A percentile compares a stretch with the other conserved stretches of the same genome.
phyloP scores from a whole-genome alignment of 768 basidiomycete genomes.

The Collybia nuda region DNA sequence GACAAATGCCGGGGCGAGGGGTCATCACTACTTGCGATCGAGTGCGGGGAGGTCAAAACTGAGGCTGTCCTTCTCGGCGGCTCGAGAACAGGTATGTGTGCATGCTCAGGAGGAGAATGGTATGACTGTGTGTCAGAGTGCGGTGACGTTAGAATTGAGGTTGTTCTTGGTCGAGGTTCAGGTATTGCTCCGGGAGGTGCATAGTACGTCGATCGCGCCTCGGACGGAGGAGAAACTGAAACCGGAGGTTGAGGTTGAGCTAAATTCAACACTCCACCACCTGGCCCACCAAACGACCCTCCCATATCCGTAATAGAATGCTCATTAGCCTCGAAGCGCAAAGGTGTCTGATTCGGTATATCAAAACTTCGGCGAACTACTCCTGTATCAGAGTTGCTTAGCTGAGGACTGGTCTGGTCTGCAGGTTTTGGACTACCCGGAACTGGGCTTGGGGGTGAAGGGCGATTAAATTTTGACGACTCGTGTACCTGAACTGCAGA shows the following conservation, averaged over 20 bases:
- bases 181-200: not conserved
- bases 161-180: constrained; percentile 1
- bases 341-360: constrained; percentile 10
- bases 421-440: constrained; percentile 1
- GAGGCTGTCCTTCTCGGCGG: constrained; percentile 7
- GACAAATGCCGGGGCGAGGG: not conserved
- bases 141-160: constrained; percentile 1
- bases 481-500: too few species aligned
- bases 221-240: constrained; percentile 8
- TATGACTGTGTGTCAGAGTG: not conserved
- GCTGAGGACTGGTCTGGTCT: not conserved
- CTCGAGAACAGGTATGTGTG: not conserved
- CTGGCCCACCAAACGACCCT: constrained; percentile 1
- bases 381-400: not conserved
- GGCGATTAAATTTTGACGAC: constrained; percentile 1
- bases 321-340: constrained; percentile 6
- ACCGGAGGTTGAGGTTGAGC: constrained; percentile 7
- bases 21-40: constrained; percentile 14
- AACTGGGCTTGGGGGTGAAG: constrained; percentile 2
- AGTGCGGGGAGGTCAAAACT: constrained; percentile 35
- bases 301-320: constrained; percentile 3
- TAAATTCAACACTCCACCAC: not conserved
- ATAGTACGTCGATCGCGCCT: not conserved
- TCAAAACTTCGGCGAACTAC: constrained; percentile 7
- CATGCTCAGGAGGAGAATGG: not conserved